phyloP scores from a whole-genome alignment of 2,329 filamentous ascomycete species.

The Pleurostoma richardsiae region DNA sequence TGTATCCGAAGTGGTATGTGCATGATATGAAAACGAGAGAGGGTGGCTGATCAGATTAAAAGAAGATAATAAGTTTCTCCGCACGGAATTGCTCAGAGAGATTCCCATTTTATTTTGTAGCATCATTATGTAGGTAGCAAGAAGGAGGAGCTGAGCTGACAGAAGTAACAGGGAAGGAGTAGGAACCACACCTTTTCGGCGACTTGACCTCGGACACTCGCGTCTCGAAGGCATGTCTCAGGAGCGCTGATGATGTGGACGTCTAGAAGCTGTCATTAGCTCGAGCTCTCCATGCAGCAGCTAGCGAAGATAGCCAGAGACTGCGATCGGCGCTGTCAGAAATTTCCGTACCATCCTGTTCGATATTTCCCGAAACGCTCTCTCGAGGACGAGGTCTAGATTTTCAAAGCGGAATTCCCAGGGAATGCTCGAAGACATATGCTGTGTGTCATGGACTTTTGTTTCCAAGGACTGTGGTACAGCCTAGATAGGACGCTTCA shows the following conservation, averaged over 20 bases:
- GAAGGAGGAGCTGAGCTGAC: constrained; percentile 12
- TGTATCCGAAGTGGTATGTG: background rate
- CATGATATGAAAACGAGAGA: constrained; percentile 3
- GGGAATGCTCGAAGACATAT: constrained; percentile 11
- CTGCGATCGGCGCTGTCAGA: background rate
- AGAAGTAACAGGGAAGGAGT: constrained; percentile 8
- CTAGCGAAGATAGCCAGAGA: too few species aligned
- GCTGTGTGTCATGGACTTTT: too few species aligned
- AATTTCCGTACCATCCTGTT: constrained; percentile 18
- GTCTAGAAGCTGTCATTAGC: constrained; percentile 35
- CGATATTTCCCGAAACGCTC: constrained; percentile 2
- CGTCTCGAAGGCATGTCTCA: constrained; percentile 70
- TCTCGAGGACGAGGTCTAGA: constrained; percentile 14
- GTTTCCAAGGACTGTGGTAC: too few species aligned
- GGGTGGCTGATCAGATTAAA: constrained; percentile 46
- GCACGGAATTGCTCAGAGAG: constrained; percentile 95
- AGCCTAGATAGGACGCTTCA: constrained; percentile 2
- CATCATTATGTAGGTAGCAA: constrained; percentile 54
- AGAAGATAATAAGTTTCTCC: constrained; percentile 81
- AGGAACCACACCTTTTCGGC: constrained; percentile 74
- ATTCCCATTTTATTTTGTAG: constrained; percentile 96
- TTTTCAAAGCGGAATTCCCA: constrained; percentile 7
- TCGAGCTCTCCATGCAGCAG: background rate
- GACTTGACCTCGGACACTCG: constrained; percentile 81
- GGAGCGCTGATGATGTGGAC: constrained; percentile 69